Base-by-base conservation (phyloP, 208 protist genomes). In the Vickermania spadyakhi region DNA sequence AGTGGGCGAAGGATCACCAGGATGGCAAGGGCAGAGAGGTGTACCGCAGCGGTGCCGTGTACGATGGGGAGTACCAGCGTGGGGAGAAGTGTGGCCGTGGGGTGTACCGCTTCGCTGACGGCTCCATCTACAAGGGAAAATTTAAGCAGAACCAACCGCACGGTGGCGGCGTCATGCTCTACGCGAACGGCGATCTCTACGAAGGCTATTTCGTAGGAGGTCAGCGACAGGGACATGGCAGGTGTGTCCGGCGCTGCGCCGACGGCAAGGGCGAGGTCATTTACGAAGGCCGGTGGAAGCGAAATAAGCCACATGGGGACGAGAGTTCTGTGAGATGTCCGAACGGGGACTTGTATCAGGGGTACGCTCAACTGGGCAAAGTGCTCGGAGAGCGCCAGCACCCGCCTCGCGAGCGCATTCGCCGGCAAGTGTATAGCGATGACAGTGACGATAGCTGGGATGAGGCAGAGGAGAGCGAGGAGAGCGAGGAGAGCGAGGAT, bases 71-170 rank as follows among this genome's bases (percentile, higher is more conserved):
- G 11, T 45, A 45, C 36, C 11, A 45, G 18, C 36, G 36, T n/a
- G 36, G 36, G 36, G 11, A 45, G 36, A 45, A 45, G 36, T 45
- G 36, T 64, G 95, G 95, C 55, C 70, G 85, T 52, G 96, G 96
- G 45, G 73, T 84, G 36, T 97, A 97, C 78, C 77, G 70, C 1
- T 98, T 97, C 77, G 77, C 89, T 30, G 93, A 97, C 65, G 96
- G 96, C 52, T 91, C 79, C 68, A 14, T 13, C n/a, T 68, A 68
- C 30, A 29, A 28, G 18, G 63, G 63, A 7, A 28, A n/a, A 14
- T 58, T 68, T 31, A 56, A 66, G 41, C 11, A 57, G 25, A 57
- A 57, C 11, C 52, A 53, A 28, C 56, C 56, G 29, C 60, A 68
- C 13, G 63, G 63, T 5, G 53, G 5, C 7, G 63, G 59, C 25